Base-by-base conservation (phyloP, 2,329 filamentous ascomycete species). In the Calonectria pauciramosa region DNA sequence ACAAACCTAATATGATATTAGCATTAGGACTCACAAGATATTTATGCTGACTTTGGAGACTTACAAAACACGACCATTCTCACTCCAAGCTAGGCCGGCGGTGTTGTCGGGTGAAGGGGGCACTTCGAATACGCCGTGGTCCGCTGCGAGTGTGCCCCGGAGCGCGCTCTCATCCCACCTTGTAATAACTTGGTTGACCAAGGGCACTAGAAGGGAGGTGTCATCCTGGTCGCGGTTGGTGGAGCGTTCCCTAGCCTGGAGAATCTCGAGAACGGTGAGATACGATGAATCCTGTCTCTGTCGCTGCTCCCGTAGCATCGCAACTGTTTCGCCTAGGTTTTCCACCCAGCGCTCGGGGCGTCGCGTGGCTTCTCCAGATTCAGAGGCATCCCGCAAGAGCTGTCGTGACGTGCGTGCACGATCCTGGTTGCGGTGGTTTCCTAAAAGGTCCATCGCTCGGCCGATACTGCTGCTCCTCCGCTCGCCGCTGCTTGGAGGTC, bases 51-150 rank as follows among this genome's bases (percentile, higher is more conserved):
- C 10, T 32, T 9, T n/a, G 36, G 70, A 8, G 4, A 65, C 91
- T 89, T 83, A 93, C 91, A 93, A 80, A 28, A 85, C 88, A 60
- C 87, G 87, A 2, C 92, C 92, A 79, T 93, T 90, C 44, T 90
- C 88, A 76, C 90, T 92, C 92, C 92, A 93, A 28, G 88, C 86
- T 77, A 92, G 83, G 2, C 92, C 92, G 14, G 91, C 90, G 2
- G 92, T 93, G 68, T 92, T 91, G 64, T 91, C 89, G 4, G 88
- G 86, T 51, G 88, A 87, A 14, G 89, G 87, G 1, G 85, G 85
- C 68, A 84, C 83, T 70, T 87, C 86, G n/a, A 87, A 85, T 30
- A 87, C 83, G 7, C 85, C 85, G 8, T 87, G 85, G 32, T 87
- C 86, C 6, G 81, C 76, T 0, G 76, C 77, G 11, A 84, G 76